Evolutionary conservation across 179 eudicot genomes (phyloP), one percentile per base, ranked within the genome.

Genomic region (Patellifolia procumbens): DNA sequence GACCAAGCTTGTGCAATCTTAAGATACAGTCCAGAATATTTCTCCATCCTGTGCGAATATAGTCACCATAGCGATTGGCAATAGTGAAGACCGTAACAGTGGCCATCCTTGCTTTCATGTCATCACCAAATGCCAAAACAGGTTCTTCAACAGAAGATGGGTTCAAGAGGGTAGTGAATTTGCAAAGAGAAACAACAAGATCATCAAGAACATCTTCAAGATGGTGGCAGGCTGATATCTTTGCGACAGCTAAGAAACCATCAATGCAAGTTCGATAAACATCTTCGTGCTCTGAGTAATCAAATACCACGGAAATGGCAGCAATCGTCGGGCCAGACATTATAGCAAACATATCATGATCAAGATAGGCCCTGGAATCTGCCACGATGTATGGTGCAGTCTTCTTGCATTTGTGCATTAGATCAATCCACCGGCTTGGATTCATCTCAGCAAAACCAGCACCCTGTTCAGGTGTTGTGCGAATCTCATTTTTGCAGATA

Each of bases 271-370:
- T 87, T 71, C 91, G 92, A 59, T 80, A 84, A 68, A 87, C 91
- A 65, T 88, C 86, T 77, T 88, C 97, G 70, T 86, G 84, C 72
- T 87, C 97, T 17, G 88, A 87, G 73, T 89, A 86, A 78, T 91
- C 91, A 81, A 91, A 87, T 68, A 91, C 94, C 81, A 91, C 97
- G 31, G 93, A 91, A 29, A 91, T 83, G 68, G 97, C 93, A 85
- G 93, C 93, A 79, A 91, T 90, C 5, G 93, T 76, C 24, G 91
- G 97, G 65, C 97, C 93, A 9, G 93, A 88, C 81, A 91, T 80
- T 51, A 89, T 84, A 46, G 93, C 86, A 86, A 91, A 91, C 97
- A 91, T 91, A 55, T 89, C 92, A 64, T 79, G 84, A 76, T 91
- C 93, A 72, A 91, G 91, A 76, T 87, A 81, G 35, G 88, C 88